Evolutionary conservation across 345 rosid genomes (phyloP), one percentile per base, ranked within the genome.

Genomic region (Syzygium aromaticum): DNA sequence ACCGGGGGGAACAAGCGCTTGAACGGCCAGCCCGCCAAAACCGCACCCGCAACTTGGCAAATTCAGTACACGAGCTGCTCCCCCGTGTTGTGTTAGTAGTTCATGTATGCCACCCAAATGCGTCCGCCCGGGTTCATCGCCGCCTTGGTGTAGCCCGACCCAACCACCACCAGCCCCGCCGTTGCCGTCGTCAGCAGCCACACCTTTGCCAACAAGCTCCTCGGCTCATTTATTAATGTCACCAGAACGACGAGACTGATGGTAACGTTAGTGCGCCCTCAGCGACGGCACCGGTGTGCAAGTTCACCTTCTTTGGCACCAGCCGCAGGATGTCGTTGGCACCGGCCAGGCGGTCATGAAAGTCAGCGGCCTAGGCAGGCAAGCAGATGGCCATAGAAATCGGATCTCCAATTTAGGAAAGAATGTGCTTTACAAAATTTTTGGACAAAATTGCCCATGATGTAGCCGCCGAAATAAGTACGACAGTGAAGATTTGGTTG

Each of bases 61-160:
- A 93, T 88, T 95, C 95, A 93, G 63, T 93, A 94, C n/a, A 94
- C 96, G 86, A 89, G 89, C 53, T 90, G 90, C 88, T 94, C 94
- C 96, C 96, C 93, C 85, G 92, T 89, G 87, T 91, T 86, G 85
- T 94, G 94, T 93, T 93, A 54, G 17, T 91, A 91, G 89, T 91
- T 91, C 43, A 91, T 86, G 86, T 90, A 94, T 13, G 98, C 98
- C 98, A 94, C 7, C 96, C 98, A 61, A 91, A 93, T 6, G 95
- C 96, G 88, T 90, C 93, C 3, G 96, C 94, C 11, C 96, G 95
- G 96, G 80, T 94, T 95, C 93, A 95, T 90, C 53, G 93, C 89
- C 84, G 96, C 93, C 22, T 96, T 95, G 0, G 98, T 95, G 86
- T 89, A 94, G 27, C 86, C 56, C 0, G 93, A 87, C 10, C 96